Conservation (phyloP, 768 basidiomycete genomes). For the Mycena epipterygia region DNA sequence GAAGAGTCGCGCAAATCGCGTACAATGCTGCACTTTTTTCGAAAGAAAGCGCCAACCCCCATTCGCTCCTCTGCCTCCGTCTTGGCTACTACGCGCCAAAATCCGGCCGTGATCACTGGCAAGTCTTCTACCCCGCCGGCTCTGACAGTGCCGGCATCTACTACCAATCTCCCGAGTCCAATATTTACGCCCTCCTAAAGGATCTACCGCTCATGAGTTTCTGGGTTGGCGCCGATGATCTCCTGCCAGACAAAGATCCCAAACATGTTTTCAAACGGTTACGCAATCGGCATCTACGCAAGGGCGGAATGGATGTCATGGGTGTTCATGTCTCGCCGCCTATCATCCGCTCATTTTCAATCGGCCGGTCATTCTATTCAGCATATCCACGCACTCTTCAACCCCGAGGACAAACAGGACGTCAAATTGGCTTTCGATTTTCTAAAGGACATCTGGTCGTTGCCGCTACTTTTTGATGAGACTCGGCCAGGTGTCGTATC, state of each 20-base stretch:
- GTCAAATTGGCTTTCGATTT: constrained; percentile 44
- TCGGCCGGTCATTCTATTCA: neutral
- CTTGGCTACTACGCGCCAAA: too few relatives aligned
- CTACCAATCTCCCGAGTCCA: too few relatives aligned
- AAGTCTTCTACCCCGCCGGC: too few relatives aligned
- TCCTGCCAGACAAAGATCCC: neutral
- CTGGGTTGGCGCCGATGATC: constrained; percentile 2
- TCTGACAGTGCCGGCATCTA: too few relatives aligned
- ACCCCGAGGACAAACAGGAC: constrained; percentile 49
- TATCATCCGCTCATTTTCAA: neutral
- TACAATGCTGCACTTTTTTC: too few relatives aligned
- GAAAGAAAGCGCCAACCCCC: too few relatives aligned
- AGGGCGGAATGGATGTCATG: neutral
- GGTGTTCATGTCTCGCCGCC: neutral
- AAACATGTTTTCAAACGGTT: constrained; percentile 14
- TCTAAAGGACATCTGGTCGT: constrained; percentile 42
- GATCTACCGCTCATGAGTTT: constrained; percentile 12
- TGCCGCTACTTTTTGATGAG: constrained; percentile 39
- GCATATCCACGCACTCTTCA: constrained; percentile 36
- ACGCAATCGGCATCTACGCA: neutral
- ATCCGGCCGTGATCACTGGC: too few relatives aligned
- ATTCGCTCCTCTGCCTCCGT: too few relatives aligned
- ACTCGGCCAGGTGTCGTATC: constrained; percentile 32
- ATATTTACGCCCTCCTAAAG: neutral
- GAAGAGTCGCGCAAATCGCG: too few relatives aligned